Base-by-base conservation (phyloP, 2,329 filamentous ascomycete genomes). In the Aspergillus fijiensis region DNA sequence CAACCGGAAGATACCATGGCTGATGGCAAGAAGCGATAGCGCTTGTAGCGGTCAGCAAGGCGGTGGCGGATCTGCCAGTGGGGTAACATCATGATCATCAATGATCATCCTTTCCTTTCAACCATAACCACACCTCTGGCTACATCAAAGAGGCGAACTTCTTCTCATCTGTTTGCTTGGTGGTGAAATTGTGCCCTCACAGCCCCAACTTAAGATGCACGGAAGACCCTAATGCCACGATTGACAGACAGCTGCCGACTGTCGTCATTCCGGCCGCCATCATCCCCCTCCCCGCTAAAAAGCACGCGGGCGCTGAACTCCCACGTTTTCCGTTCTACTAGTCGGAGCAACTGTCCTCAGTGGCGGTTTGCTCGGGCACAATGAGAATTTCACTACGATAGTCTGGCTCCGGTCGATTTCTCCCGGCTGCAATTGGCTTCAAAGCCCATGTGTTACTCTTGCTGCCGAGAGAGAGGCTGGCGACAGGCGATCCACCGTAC, bases 201-300 rank as follows among this genome's bases (percentile, higher is more conserved):
- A 52, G 58, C 52, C 58, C 49, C 58, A 54, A 10, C 5, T 27
- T 23, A 48, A 31, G 21, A 47, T 27, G 52, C 52, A 55, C 52
- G 16, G 52, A 29, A 14, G 23, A n/a, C 14, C 60, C 57, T 59
- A 62, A 61, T 70, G 69, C 68, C 69, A 72, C 65, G 68, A 64
- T 71, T 12, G 70, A 68, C 70, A 71, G 60, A 45, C 11, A 50
- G 42, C 55, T 66, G 70, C 65, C 69, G 67, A 60, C 64, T 70
- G 65, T 70, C 69, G 69, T 29, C 55, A 39, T 64, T 61, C 52
- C 60, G 64, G 63, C 61, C 58, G 64, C 60, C 57, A 67, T 58
- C 14, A 35, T 12, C n/a, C 2, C 16, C 47, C 45, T 35, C 47
- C 53, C 53, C 50, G 50, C 60, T 57, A 61, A 64, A 60, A 60